Base-by-base conservation (phyloP, 768 basidiomycete genomes). In the Leucocoprinus leucothites region DNA sequence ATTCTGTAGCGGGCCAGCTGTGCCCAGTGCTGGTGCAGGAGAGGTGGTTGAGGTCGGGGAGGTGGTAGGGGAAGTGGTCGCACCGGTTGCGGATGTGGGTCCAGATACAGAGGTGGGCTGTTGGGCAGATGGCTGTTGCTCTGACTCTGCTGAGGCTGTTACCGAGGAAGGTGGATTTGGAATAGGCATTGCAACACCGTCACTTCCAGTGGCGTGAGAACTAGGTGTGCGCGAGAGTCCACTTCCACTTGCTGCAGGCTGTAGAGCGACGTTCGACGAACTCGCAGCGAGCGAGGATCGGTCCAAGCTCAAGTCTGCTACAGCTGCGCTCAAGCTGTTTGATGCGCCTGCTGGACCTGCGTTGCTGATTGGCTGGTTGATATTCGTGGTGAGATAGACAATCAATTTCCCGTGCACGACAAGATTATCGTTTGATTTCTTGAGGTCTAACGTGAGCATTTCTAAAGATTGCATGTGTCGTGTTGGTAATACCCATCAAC, bases 381-480 rank as follows among this genome's bases (percentile, higher is more conserved):
- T 78, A 66, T 98, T 95, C 47, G 97, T 98, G 16, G 94, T 95
- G 35, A 99, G 81, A 71, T 96, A 94, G 61, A 98, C 84, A 69
- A 98, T 95, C 61, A 99, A 83, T 73, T 98, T 98, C 45, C 97
- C 97, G 65, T 98, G 94, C 3, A 99, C 97, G 46, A 94, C 91
- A 24, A 97, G 84, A 67, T 97, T 95, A 71, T 99, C 97, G 63
- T 96, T 97, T n/a, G 95, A 98, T 72, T 96, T 96, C 77, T 98
- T 97, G 64, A 99, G 76, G 66, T 98, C 97, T 61, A 95, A 70
- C 0, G 96, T 98, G 48, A 98, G 82, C 87, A 97, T 97, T 78
- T 98, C 97, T 94, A 66, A 50, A 43, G 42, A 48, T 56, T 8
- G 14, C 11, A n/a, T 13, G 38, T n/a, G 16, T 38, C 16, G 14